phyloP scores from a whole-genome alignment of 495 filamentous ascomycete species.

The Penicillium lagena region DNA sequence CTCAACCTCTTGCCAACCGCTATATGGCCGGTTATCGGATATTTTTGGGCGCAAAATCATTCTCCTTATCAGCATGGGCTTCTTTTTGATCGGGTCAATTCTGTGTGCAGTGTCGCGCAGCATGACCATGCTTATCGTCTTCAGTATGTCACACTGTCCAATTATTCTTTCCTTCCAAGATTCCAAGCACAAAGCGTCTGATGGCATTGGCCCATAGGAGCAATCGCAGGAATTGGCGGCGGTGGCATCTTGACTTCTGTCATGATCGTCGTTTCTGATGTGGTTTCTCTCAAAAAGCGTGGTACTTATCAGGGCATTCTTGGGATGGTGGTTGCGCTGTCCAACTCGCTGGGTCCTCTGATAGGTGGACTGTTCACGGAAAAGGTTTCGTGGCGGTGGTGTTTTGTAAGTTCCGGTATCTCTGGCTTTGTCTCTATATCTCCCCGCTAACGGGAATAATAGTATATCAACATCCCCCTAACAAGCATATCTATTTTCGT shows the following conservation, averaged over 20 bases:
- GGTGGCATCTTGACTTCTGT: constrained; percentile 1
- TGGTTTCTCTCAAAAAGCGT: constrained; percentile 33
- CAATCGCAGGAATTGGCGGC: constrained; percentile 56
- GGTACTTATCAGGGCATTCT: constrained; percentile 39
- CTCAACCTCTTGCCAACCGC: too few species aligned
- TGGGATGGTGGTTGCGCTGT: constrained; percentile 36
- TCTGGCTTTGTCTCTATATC: too few species aligned
- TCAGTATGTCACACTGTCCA: too few species aligned
- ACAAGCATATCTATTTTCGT: neutral
- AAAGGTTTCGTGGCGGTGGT: constrained; percentile 37
- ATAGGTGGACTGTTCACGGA: constrained; percentile 38
- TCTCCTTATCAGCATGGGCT: too few species aligned
- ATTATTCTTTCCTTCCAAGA: too few species aligned
- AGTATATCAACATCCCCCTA: neutral
- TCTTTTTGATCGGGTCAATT: too few species aligned
- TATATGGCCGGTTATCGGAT: too few species aligned
- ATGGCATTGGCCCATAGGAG: constrained; percentile 19
- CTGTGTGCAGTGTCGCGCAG: too few species aligned
- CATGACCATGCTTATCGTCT: too few species aligned
- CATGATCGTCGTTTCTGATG: constrained; percentile 30
- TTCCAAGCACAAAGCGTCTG: too few species aligned
- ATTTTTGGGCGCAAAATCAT: too few species aligned
- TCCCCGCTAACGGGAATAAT: too few species aligned
- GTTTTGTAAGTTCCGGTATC: constrained; percentile 20
- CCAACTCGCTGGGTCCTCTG: constrained; percentile 29